Conservation (phyloP, 306 rosid species). For the Phaseolus lunatus region DNA sequence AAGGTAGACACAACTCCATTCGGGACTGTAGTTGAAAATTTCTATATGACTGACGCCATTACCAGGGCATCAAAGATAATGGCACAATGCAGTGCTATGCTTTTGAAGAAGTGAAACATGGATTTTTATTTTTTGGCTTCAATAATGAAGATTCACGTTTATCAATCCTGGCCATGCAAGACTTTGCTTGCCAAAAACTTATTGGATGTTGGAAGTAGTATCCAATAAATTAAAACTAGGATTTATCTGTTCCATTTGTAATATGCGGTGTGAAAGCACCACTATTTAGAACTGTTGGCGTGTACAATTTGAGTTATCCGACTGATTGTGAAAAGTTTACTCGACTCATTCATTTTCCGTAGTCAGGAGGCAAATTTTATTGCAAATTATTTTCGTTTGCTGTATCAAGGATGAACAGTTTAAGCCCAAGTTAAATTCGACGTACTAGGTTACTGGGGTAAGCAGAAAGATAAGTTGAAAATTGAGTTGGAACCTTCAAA, state of each 20-base stretch:
- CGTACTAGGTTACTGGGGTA: not conserved
- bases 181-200: conserved; percentile 49
- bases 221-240: conserved; percentile 56
- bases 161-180: conserved; percentile 44
- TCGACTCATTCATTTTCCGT: not conserved
- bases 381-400: not conserved
- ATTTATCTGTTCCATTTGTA: conserved; percentile 46
- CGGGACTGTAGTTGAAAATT: conserved; percentile 71
- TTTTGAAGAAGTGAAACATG: conserved; percentile 75
- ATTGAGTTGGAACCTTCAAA: not conserved
- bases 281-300: conserved; percentile 44
- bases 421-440: not conserved
- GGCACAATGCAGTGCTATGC: conserved; percentile 95
- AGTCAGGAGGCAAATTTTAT: not conserved
- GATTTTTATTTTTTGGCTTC: conserved; percentile 44
- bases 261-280: conserved; percentile 56
- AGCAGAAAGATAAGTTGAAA: not conserved
- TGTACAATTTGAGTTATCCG: conserved; percentile 44
- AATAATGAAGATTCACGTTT: conserved; percentile 45
- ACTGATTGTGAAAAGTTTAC: conserved; percentile 39
- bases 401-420: not conserved
- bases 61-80: conserved; percentile 98
- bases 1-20: conserved; percentile 66
- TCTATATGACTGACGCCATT: conserved; percentile 97
- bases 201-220: conserved; percentile 58